Conservation (phyloP, 2,329 filamentous ascomycete species). For the Colletotrichum sp. region DNA sequence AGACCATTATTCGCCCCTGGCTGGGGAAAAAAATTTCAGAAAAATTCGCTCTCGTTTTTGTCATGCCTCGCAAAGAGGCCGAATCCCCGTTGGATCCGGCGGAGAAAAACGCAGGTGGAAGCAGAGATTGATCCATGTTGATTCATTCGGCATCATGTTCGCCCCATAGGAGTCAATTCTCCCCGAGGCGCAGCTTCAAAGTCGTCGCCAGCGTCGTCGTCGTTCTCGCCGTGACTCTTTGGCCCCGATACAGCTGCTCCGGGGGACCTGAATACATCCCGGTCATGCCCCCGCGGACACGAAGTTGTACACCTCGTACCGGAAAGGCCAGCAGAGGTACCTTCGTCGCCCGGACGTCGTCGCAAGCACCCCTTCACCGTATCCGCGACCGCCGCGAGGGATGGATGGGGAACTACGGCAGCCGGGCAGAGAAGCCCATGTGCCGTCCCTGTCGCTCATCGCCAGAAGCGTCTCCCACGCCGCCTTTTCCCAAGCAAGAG, state of each 20-base stretch:
- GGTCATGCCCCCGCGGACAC: not conserved
- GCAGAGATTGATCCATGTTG: constrained; percentile 1
- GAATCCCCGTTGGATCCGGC: not conserved
- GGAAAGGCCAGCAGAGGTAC: not conserved
- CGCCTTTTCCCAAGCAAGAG: not conserved
- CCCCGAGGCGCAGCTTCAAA: not conserved
- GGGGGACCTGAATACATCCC: not conserved
- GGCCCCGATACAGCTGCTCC: not conserved
- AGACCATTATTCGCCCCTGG: not conserved
- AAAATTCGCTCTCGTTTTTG: not conserved
- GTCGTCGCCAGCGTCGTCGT: constrained; percentile 8
- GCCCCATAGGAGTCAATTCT: not conserved
- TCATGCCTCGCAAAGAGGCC: not conserved
- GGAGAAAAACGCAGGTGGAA: not conserved
- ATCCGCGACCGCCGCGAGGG: constrained; percentile 11
- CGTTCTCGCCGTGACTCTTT: not conserved
- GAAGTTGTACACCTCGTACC: not conserved
- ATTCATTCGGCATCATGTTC: not conserved
- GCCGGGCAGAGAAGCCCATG: not conserved
- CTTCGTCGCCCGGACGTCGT: not conserved
- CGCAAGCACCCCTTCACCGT: constrained; percentile 3
- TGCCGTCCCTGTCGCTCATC: constrained; percentile 21
- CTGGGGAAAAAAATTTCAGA: not conserved
- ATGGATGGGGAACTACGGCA: not conserved
- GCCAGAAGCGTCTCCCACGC: constrained; percentile 1